Evolutionary conservation across 1,284 basidiomycete species (phyloP), one percentile per base, ranked within the genome.

Genomic region (Gomphus sp.): DNA sequence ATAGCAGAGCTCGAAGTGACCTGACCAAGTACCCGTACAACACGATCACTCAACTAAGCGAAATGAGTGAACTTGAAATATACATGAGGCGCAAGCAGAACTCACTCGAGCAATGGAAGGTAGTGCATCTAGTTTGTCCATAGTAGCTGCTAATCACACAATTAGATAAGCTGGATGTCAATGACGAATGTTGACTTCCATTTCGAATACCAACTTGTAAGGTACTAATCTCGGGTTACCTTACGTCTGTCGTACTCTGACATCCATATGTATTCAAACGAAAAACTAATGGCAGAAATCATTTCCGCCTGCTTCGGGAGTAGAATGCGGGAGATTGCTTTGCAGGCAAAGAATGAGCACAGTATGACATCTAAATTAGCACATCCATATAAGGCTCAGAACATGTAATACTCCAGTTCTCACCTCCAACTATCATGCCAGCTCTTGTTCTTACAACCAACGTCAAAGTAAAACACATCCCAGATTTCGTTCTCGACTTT

Each of bases 1-100:
- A 50, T 4, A 33, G 28, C 14, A 34, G 18, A n/a, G 10, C 49
- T 25, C 10, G 12, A 16, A 25, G 28, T 52, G 33, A 86, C 89
- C 81, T 91, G 88, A 5, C 86, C 89, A 16, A 91, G 72, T 16
- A 91, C 74, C 62, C 89, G 76, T 12, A 83, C 72, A 1, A 89
- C 81, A 60, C 77, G 74, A 45, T 79, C 75, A 64, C 81, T 87
- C 51, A 90, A 72, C 87, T 89, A 63, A 50, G 45, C 22, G 18
- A 18, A 45, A 59, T 11, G 31, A 48, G 53, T 48, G 44, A 56
- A 54, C 55, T 11, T 48, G 37, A n/a, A 2, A n/a, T 10, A 22
- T 28, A 54, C 41, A 12, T 28, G 22, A 14, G 44, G 3, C 33
- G n/a, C n/a, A 47, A 33, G 5, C 14, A 34, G 9, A 1, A 62